A percentile compares a stretch with the other conserved stretches of the same genome.
Evolutionary conservation across 2,329 filamentous ascomycete genomes (phyloP).

Genomic region (Diplodia scrobiculata): DNA sequence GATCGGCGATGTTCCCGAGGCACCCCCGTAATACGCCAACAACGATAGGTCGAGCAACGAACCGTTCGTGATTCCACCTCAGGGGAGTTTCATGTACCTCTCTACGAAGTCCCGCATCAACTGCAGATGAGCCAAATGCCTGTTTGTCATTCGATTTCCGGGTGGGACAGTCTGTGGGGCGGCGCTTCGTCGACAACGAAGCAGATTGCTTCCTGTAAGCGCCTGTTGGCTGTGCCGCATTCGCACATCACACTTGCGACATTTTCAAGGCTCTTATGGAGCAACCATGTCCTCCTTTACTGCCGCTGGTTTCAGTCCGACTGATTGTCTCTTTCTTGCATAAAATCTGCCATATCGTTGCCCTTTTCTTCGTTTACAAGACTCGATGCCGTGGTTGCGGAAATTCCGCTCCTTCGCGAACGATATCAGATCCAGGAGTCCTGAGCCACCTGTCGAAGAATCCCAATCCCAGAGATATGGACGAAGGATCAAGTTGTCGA

Average conservation of each 20-base stretch:
- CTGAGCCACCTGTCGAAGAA: no score
- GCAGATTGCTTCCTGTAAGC: not conserved
- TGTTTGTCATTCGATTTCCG: not conserved
- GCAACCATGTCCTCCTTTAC: not conserved
- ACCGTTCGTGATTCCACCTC: not conserved
- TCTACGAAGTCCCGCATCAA: not conserved
- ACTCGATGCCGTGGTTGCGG: not conserved
- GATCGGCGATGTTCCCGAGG: not conserved
- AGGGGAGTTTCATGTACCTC: not conserved
- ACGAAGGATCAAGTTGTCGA: no score
- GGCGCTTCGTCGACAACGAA: not conserved
- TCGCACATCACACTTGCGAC: not conserved
- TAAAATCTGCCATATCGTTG: not conserved
- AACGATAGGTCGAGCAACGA: not conserved
- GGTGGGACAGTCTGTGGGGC: not conserved
- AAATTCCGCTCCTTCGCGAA: no score
- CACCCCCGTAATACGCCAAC: not conserved
- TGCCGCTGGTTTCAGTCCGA: not conserved
- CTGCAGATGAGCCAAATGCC: not conserved
- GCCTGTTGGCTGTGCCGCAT: not conserved
- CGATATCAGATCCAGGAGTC: no score
- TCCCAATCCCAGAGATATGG: no score
- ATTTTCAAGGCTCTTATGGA: not conserved
- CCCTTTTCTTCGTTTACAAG: not conserved
- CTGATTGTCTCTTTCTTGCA: no score